These are phyloP conservation scores for Globisporangium cylindrosporum DNA, from an alignment of 352 stramenopile genomes.

Conservation along the genomic window DNA sequence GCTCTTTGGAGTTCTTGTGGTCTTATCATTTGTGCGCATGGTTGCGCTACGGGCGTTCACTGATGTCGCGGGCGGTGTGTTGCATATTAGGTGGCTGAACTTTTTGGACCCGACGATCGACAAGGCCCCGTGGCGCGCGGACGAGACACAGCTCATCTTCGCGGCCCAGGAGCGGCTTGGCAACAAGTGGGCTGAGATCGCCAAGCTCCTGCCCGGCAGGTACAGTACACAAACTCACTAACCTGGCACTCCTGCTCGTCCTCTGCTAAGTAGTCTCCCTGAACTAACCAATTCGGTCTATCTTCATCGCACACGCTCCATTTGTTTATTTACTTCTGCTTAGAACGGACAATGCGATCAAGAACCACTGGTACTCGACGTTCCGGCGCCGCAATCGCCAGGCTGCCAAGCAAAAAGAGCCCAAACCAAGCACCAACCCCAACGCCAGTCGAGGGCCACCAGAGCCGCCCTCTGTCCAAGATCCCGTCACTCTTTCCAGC, in stretches of 20 bases:
- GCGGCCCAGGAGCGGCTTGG: conserved; percentile 69
- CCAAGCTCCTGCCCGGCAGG: conserved; percentile 94
- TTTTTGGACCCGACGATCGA: conserved; percentile 92
- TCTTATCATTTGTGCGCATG: no score
- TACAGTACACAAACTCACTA: conserved; percentile 5
- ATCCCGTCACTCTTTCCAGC: not conserved
- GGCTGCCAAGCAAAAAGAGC: conserved; percentile 36
- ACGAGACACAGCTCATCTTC: conserved; percentile 90
- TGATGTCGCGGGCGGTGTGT: not conserved
- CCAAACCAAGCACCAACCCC: conserved; percentile 13
- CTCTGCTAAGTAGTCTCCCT: not conserved
- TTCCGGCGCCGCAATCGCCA: conserved; percentile 55
- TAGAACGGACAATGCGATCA: conserved; percentile 81
- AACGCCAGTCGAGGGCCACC: not conserved
- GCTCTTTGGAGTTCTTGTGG: not conserved
- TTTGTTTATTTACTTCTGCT: not conserved
- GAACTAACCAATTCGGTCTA: not conserved
- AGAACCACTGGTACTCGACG: conserved; percentile 88
- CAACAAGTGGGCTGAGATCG: conserved; percentile 98
- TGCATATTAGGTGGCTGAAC: conserved; percentile 82
- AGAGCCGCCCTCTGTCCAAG: not conserved
- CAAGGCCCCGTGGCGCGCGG: conserved; percentile 90
- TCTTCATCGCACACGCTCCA: not conserved
- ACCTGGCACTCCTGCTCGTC: not conserved
- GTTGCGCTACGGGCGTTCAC: not conserved